These are phyloP conservation scores for Cyamopsis tetragonoloba DNA, from an alignment of 306 rosid species.

Conservation along the genomic window DNA sequence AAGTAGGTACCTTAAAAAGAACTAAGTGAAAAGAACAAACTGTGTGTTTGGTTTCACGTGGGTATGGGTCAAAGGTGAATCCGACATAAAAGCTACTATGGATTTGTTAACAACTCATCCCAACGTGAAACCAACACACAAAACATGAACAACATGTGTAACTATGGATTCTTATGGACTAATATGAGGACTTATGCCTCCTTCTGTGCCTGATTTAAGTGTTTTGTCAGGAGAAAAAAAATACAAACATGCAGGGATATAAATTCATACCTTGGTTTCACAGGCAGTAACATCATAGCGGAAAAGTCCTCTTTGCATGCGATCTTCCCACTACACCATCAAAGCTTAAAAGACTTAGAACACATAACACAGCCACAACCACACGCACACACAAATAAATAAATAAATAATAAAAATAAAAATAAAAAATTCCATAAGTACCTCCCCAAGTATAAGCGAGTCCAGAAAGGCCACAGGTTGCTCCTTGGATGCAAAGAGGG, in stretches of 20 bases:
- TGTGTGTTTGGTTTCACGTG: no score
- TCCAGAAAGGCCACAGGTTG: slow-evolving; percentile 70
- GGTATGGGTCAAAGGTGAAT: no score
- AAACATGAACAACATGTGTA: no score
- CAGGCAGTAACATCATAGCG: slow-evolving; percentile 98
- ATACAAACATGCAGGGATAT: background rate
- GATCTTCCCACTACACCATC: slow-evolving; percentile 83
- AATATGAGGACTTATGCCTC: no score
- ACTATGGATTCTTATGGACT: no score
- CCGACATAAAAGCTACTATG: no score
- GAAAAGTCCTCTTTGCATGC: slow-evolving; percentile 84
- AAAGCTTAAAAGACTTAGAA: background rate
- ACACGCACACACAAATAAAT: background rate
- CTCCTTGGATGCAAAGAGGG: slow-evolving; percentile 37
- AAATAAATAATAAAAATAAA: no score
- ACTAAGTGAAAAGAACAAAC: no score
- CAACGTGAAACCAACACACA: no score
- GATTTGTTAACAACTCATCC: no score
- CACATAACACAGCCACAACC: background rate
- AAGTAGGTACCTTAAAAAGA: no score
- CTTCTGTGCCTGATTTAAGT: no score
- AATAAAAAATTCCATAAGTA: slow-evolving; percentile 23
- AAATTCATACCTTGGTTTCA: slow-evolving; percentile 69
- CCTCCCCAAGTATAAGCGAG: slow-evolving; percentile 87
- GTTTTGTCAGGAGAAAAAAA: background rate